Evolutionary conservation across 202 grass and related monocot genomes (phyloP).

Genomic region (Miscanthus sacchariflorus): DNA sequence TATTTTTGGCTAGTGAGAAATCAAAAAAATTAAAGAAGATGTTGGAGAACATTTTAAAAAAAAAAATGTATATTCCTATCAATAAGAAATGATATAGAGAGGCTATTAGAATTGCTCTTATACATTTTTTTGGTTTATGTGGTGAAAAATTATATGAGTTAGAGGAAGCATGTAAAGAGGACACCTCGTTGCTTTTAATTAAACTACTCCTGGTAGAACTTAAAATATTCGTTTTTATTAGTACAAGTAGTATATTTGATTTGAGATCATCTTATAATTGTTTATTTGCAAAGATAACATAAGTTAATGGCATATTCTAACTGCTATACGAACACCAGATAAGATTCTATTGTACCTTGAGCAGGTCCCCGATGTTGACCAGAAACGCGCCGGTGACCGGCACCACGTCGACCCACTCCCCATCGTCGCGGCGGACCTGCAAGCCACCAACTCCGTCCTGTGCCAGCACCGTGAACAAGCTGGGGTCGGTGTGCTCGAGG

Average conservation of each 20-base stretch:
- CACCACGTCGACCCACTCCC: constrained; percentile 55
- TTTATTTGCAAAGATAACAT: not conserved
- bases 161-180: too few species aligned
- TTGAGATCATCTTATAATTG: not conserved
- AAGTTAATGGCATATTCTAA: not conserved
- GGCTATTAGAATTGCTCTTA: too few species aligned
- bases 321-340: not conserved
- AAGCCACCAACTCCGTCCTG: constrained; percentile 55
- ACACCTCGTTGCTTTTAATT: too few species aligned
- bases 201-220: too few species aligned
- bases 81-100: too few species aligned
- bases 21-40: too few species aligned
- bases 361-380: constrained; percentile 60
- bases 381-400: constrained; percentile 50
- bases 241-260: not conserved
- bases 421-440: constrained; percentile 38
- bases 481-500: constrained; percentile 61
- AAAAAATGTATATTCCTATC: too few species aligned
- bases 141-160: too few species aligned
- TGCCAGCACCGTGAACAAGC: constrained; percentile 53
- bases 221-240: too few species aligned
- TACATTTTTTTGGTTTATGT: too few species aligned
- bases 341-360: constrained; percentile 49
- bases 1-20: too few species aligned
- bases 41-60: too few species aligned